phyloP scores from a whole-genome alignment of 2,329 filamentous ascomycete genomes.

The Aspergillus piperis region DNA sequence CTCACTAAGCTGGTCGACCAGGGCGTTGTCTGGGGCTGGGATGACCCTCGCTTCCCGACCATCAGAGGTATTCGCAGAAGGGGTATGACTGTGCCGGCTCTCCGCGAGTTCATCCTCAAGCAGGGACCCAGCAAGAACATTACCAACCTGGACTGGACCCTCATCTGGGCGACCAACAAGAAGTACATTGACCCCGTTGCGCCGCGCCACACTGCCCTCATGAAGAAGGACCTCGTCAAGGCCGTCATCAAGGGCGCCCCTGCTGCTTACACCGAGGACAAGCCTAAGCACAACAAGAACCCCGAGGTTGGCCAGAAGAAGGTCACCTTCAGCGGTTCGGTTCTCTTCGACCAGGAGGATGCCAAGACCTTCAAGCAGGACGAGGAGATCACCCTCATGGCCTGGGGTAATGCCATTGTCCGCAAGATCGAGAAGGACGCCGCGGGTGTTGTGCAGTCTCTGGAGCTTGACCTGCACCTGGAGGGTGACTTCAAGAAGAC shows the following conservation, averaged over 20 bases:
- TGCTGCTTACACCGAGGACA: constrained; percentile 67
- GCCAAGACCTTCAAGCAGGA: constrained; percentile 76
- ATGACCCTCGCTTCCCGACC: constrained; percentile 54
- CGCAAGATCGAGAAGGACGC: constrained; percentile 52
- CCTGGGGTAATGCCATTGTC: constrained; percentile 72
- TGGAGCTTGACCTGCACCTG: constrained; percentile 85
- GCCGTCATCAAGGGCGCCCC: constrained; percentile 68
- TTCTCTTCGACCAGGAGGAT: constrained; percentile 85
- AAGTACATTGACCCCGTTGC: constrained; percentile 78
- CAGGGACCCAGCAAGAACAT: constrained; percentile 53
- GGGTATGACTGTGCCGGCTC: constrained; percentile 51
- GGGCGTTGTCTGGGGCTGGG: constrained; percentile 54
- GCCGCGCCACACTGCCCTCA: constrained; percentile 72
- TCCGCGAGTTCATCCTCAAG: constrained; percentile 54
- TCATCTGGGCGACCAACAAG: constrained; percentile 65
- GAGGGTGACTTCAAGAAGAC: constrained; percentile 93
- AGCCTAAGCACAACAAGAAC: constrained; percentile 89
- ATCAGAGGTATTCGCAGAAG: constrained; percentile 53
- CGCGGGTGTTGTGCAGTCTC: constrained; percentile 62
- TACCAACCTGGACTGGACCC: constrained; percentile 52
- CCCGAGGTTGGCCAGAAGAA: constrained; percentile 80
- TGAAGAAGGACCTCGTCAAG: constrained; percentile 69
- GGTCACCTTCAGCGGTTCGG: constrained; percentile 72
- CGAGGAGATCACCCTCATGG: constrained; percentile 95
- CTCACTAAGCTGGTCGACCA: constrained; percentile 53